Evolutionary conservation across 1,284 basidiomycete genomes (phyloP).

Genomic region (Puccinia hordei): DNA sequence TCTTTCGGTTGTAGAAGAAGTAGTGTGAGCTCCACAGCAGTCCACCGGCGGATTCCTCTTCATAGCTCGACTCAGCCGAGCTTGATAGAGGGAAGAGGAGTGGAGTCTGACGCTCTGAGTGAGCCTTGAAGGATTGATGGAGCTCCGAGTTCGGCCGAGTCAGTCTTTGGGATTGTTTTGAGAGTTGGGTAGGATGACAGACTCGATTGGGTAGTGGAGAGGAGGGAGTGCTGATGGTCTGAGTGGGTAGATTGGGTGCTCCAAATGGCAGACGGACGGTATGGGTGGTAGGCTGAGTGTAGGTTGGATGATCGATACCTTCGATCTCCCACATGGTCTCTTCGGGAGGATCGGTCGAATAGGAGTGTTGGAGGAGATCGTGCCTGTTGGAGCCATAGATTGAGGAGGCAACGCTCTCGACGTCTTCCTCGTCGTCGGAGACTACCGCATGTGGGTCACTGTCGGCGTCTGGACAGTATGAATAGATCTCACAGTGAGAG

Average conservation of each 20-base stretch:
- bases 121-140: neutral
- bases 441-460: constrained; percentile 82
- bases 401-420: constrained; percentile 52
- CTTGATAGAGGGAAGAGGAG: neutral
- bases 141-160: neutral
- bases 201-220: neutral
- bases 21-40: constrained; percentile 95
- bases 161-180: neutral
- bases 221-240: constrained; percentile 1
- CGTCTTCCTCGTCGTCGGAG: constrained; percentile 66
- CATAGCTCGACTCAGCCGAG: constrained; percentile 42
- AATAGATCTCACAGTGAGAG: constrained; percentile 90
- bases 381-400: constrained; percentile 30
- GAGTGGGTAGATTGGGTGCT: constrained; percentile 1
- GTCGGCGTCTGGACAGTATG: constrained; percentile 89
- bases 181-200: neutral
- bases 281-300: neutral
- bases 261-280: neutral
- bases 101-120: neutral
- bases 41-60: constrained; percentile 68
- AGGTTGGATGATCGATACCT: constrained; percentile 11
- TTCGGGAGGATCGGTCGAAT: neutral
- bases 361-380: constrained; percentile 15
- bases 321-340: constrained; percentile 39
- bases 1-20: constrained; percentile 92